phyloP scores from a whole-genome alignment of 495 filamentous ascomycete species.

The Podospora comata region DNA sequence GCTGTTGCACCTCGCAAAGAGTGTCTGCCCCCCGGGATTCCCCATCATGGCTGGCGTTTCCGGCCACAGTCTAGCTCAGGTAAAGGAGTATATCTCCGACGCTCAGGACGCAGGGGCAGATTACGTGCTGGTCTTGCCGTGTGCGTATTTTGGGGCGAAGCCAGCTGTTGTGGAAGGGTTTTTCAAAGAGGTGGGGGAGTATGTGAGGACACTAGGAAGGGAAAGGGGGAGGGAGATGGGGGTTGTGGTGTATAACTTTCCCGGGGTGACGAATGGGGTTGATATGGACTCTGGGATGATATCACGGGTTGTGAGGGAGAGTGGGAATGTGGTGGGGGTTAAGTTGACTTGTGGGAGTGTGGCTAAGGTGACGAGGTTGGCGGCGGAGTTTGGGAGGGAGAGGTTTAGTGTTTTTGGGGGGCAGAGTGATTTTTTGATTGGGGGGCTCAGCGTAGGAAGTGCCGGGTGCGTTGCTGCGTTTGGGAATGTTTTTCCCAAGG shows the following conservation, averaged over 20 bases:
- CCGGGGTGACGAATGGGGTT: constrained; percentile 67
- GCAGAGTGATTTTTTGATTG: constrained; percentile 67
- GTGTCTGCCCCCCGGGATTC: constrained; percentile 43
- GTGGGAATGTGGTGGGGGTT: constrained; percentile 54
- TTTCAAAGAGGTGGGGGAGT: constrained; percentile 52
- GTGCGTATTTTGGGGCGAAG: constrained; percentile 62
- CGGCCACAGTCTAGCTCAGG: constrained; percentile 63
- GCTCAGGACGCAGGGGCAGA: constrained; percentile 56
- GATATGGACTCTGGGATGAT: constrained; percentile 63
- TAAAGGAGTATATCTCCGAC: constrained; percentile 56
- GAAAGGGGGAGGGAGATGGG: constrained; percentile 27
- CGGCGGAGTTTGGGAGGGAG: constrained; percentile 51
- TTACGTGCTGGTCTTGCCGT: constrained; percentile 60
- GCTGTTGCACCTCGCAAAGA: constrained; percentile 49
- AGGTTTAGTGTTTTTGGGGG: constrained; percentile 66
- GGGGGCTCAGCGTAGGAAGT: constrained; percentile 56
- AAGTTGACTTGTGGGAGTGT: constrained; percentile 70
- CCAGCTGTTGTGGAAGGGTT: constrained; percentile 59
- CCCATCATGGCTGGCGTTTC: constrained; percentile 63
- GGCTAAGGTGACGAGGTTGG: constrained; percentile 54
- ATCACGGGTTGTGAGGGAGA: constrained; percentile 46
- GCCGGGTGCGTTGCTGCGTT: constrained; percentile 66
- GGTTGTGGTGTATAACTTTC: constrained; percentile 69
- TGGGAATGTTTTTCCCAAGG: constrained; percentile 62
- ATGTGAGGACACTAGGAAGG: constrained; percentile 38